Evolutionary conservation across 768 basidiomycete species (phyloP).

Genomic region (Mycena galericulata): DNA sequence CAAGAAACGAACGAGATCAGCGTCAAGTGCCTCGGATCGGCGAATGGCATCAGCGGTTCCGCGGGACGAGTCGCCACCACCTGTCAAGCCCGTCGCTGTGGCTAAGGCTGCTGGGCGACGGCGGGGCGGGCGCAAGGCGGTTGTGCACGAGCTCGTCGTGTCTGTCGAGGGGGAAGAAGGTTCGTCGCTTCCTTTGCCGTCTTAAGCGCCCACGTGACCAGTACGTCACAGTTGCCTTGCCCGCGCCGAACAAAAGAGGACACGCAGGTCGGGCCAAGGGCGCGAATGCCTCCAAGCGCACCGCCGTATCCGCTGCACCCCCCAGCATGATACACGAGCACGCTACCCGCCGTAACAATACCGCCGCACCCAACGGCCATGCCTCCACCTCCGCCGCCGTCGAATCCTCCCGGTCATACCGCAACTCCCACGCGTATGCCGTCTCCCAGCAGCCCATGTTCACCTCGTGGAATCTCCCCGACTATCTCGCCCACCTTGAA

Average conservation of each 20-base stretch:
- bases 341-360: constrained; percentile 62
- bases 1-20: constrained; percentile 83
- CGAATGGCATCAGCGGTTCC: constrained; percentile 53
- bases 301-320: constrained; percentile 47
- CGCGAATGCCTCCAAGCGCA: constrained; percentile 54
- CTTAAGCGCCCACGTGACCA: constrained; percentile 33
- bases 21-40: constrained; percentile 76
- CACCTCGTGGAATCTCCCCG: constrained; percentile 92
- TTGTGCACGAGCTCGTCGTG: constrained; percentile 47
- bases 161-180: constrained; percentile 73
- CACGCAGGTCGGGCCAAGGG: constrained; percentile 55
- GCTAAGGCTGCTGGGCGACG: constrained; percentile 48
- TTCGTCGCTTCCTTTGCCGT: constrained; percentile 43
- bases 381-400: constrained; percentile 52
- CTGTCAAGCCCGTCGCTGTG: constrained; percentile 43
- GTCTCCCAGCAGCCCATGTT: constrained; percentile 82
- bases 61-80: constrained; percentile 56
- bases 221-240: constrained; percentile 31
- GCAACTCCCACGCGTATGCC: constrained; percentile 83
- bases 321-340: constrained; percentile 56
- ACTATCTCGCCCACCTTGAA: constrained; percentile 90
- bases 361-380: constrained; percentile 51
- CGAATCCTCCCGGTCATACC: constrained; percentile 75
- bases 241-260: constrained; percentile 48
- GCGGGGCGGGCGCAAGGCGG: constrained; percentile 58